Evolutionary conservation across 2,329 filamentous ascomycete species (phyloP).

Genomic region (Pyrenophora teres): DNA sequence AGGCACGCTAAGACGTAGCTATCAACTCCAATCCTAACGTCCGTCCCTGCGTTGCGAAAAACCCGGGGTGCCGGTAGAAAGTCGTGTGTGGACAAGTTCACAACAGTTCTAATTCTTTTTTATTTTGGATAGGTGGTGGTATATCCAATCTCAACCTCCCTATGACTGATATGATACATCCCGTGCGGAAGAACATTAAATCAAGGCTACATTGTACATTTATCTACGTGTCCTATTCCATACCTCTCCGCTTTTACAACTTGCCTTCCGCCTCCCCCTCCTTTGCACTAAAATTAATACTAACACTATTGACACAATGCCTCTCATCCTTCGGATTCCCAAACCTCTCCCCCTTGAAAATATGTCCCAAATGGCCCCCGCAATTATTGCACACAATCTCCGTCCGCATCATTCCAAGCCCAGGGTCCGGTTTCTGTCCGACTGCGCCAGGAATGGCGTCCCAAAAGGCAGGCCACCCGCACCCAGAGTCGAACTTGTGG

Average conservation of each 20-base stretch:
- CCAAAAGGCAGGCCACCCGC: constrained; percentile 98
- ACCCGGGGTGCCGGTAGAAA: no score
- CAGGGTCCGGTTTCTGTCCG: constrained; percentile 74
- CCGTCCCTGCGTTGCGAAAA: no score
- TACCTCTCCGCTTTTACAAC: constrained; percentile 2
- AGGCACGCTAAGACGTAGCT: no score
- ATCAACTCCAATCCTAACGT: no score
- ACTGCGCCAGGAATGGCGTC: constrained; percentile 93
- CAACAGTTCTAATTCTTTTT: no score
- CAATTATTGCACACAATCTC: constrained; percentile 97
- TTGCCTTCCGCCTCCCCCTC: neutral
- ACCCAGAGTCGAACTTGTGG: constrained; percentile 96
- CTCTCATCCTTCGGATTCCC: constrained; percentile 88
- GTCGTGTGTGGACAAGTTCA: no score
- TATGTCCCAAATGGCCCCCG: constrained; percentile 87
- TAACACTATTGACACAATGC: constrained; percentile 95
- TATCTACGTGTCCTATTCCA: no score
- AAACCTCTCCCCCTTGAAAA: constrained; percentile 88
- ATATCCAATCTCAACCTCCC: no score
- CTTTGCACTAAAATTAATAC: constrained; percentile 71
- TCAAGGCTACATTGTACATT: no score
- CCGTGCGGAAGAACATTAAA: no score
- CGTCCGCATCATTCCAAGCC: constrained; percentile 80
- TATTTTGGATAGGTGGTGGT: no score
- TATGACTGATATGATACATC: no score